Conservation (phyloP, 208 protist species). For the Acanthamoeba lenticulata region DNA sequence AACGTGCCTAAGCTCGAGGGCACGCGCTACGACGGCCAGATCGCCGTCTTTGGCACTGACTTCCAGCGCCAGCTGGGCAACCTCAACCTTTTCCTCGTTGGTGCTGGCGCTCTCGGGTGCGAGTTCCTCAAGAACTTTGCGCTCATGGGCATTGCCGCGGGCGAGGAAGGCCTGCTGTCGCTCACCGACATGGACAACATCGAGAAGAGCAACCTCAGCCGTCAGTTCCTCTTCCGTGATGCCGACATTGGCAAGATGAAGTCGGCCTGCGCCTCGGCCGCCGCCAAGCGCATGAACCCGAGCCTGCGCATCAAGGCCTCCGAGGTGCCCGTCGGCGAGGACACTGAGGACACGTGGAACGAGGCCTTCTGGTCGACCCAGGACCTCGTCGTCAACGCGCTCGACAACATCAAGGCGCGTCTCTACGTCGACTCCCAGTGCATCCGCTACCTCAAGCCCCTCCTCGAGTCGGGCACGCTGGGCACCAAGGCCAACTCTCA, state of each 20-base stretch:
- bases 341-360: constrained; percentile 93
- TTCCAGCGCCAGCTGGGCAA: constrained; percentile 91
- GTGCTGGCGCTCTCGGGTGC: constrained; percentile 81
- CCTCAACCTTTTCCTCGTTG: constrained; percentile 90
- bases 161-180: constrained; percentile 82
- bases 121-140: constrained; percentile 85
- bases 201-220: constrained; percentile 99
- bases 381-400: constrained; percentile 96
- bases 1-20: constrained; percentile 50
- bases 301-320: constrained; percentile 87
- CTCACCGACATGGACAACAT: constrained; percentile 99
- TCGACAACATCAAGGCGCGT: constrained; percentile 98
- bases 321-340: constrained; percentile 89
- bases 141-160: constrained; percentile 95
- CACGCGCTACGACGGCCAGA: constrained; percentile 95
- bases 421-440: constrained; percentile 96
- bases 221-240: constrained; percentile 99
- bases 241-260: constrained; percentile 63
- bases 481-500: constrained; percentile 87
- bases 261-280: constrained; percentile 90
- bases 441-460: constrained; percentile 95
- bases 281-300: constrained; percentile 95
- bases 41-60: constrained; percentile 94
- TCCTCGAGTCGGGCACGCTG: constrained; percentile 99
- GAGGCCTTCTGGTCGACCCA: constrained; percentile 97